These are phyloP conservation scores for Amylostereum areolatum DNA, from an alignment of 1,284 basidiomycete genomes.

Conservation along the genomic window DNA sequence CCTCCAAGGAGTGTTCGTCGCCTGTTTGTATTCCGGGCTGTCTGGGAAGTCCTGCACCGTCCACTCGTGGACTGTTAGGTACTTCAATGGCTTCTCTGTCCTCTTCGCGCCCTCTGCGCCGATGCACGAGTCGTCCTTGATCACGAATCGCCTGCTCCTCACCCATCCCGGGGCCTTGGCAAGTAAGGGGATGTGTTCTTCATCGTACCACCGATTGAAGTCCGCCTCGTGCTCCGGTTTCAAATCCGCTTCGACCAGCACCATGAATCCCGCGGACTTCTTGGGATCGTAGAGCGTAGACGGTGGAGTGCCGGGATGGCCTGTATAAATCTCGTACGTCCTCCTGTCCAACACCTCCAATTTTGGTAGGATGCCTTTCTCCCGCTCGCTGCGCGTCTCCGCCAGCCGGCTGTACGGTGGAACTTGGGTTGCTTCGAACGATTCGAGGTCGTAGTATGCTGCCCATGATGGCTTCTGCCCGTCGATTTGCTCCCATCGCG, in stretches of 20 bases:
- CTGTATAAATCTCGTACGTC: slow-evolving; percentile 36
- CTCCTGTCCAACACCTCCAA: slow-evolving; percentile 46
- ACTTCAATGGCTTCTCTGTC: slow-evolving; percentile 23
- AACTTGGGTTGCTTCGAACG: slow-evolving; percentile 36
- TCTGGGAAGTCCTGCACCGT: slow-evolving; percentile 16
- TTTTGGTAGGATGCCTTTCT: slow-evolving; percentile 41
- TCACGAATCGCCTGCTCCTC: slow-evolving; percentile 26
- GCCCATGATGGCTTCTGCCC: slow-evolving; percentile 39
- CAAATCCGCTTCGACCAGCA: slow-evolving; percentile 28
- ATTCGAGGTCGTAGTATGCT: slow-evolving; percentile 52
- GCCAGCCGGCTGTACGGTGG: slow-evolving; percentile 47
- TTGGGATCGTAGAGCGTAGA: slow-evolving; percentile 22
- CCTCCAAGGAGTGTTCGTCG: slow-evolving; percentile 27
- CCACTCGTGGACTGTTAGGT: slow-evolving; percentile 32
- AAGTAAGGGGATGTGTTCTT: slow-evolving; percentile 30
- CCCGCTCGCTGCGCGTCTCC: slow-evolving; percentile 46
- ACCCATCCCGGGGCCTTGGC: slow-evolving; percentile 31
- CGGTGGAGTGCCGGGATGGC: slow-evolving; percentile 19
- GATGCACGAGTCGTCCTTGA: slow-evolving; percentile 20
- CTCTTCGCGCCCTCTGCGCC: slow-evolving; percentile 14
- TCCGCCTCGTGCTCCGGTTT: slow-evolving; percentile 31
- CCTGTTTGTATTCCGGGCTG: slow-evolving; percentile 21
- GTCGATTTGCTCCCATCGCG: slow-evolving; percentile 24
- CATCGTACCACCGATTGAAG: slow-evolving; percentile 34
- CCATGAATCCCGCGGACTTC: slow-evolving; percentile 23